Conservation (phyloP, 2,329 filamentous ascomycete species). For the Pseudopyricularia cyperi region DNA sequence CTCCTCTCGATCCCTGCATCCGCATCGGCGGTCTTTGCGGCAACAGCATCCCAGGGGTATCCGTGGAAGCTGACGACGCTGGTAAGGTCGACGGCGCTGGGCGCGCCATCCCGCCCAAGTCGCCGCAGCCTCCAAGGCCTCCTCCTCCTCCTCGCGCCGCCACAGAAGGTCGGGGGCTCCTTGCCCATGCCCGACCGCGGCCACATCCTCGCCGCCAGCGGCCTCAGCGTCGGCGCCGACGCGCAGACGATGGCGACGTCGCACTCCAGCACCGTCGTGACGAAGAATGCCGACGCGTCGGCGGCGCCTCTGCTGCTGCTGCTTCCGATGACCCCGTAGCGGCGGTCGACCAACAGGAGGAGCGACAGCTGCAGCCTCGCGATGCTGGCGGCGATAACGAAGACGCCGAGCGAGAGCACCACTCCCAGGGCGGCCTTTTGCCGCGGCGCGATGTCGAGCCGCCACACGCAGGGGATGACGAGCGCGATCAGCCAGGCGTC, state of each 20-base stretch:
- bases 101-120: neutral
- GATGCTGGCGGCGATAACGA: conserved; percentile 22
- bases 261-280: conserved; percentile 22
- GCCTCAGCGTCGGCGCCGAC: conserved; percentile 18
- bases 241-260: conserved; percentile 22
- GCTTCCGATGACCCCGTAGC: neutral
- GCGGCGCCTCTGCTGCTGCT: conserved; percentile 5
- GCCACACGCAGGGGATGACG: conserved; percentile 25
- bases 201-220: conserved; percentile 15
- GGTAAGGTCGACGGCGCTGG: conserved; percentile 14
- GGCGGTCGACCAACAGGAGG: conserved; percentile 8
- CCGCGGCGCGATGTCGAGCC: conserved; percentile 23
- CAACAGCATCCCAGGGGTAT: conserved; percentile 13
- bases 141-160: conserved; percentile 1
- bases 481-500: conserved; percentile 30
- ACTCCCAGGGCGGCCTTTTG: conserved; percentile 28
- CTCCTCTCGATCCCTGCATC: neutral
- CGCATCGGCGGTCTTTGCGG: conserved; percentile 1
- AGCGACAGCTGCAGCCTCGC: conserved; percentile 18
- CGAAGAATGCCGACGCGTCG: conserved; percentile 18
- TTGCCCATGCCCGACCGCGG: conserved; percentile 11
- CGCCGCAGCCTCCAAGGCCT: conserved; percentile 3
- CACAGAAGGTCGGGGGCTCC: neutral
- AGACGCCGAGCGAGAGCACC: conserved; percentile 30
- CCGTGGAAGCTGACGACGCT: conserved; percentile 17